A percentile compares a stretch with the other conserved stretches of the same genome.
Evolutionary conservation across 768 basidiomycete species (phyloP).

Genomic region (Macrolepiota dolichaula): DNA sequence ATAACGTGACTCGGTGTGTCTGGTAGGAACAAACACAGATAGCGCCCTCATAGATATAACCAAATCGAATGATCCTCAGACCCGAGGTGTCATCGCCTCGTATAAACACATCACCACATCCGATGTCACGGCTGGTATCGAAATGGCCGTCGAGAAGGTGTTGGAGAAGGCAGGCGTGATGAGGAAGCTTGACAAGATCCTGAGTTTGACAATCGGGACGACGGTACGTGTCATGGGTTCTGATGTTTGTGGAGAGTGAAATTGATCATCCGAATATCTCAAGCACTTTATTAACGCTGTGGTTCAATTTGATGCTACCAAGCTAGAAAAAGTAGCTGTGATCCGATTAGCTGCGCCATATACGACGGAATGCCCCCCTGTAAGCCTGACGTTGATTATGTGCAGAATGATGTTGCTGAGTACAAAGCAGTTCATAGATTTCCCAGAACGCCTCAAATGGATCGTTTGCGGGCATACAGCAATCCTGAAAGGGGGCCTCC

Average conservation of each 20-base stretch:
- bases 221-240: conserved; percentile 36
- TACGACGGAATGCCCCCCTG: conserved; percentile 55
- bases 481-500: conserved; percentile 32
- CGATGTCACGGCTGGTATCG: conserved; percentile 58
- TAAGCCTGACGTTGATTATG: conserved; percentile 33
- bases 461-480: conserved; percentile 29
- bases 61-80: conserved; percentile 21
- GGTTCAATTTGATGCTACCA: conserved; percentile 48
- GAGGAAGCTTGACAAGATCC: conserved; percentile 30
- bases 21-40: conserved; percentile 32
- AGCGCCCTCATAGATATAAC: conserved; percentile 29
- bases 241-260: background rate
- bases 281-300: conserved; percentile 60
- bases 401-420: conserved; percentile 23
- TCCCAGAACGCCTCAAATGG: conserved; percentile 24
- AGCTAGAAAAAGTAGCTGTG: conserved; percentile 60
- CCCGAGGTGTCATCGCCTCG: conserved; percentile 33
- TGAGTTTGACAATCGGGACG: conserved; percentile 58
- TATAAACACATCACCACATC: conserved; percentile 53
- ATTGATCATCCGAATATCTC: background rate
- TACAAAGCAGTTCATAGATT: conserved; percentile 32
- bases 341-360: conserved; percentile 61
- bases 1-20: background rate
- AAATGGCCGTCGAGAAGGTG: conserved; percentile 43
- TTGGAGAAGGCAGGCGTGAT: conserved; percentile 34